phyloP scores from a whole-genome alignment of 75 land plant species.

The Sequoia sempervirens region DNA sequence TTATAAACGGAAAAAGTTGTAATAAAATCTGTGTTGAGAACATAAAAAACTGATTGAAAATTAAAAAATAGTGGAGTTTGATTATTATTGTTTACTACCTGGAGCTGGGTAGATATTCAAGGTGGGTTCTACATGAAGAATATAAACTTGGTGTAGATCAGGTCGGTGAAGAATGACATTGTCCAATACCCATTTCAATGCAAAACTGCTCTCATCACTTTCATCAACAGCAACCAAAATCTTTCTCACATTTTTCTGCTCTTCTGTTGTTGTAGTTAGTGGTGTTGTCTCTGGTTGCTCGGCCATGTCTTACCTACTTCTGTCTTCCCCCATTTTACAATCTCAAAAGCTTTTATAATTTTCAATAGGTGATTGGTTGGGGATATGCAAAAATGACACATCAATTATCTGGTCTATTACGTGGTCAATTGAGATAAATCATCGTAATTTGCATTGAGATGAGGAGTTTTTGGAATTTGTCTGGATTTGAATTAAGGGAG shows the following conservation, averaged over 20 bases:
- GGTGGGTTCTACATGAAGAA: background rate
- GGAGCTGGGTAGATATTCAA: background rate
- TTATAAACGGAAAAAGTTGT: no score
- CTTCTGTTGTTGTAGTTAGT: no score
- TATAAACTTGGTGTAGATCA: background rate
- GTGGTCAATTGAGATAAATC: background rate
- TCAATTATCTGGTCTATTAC: background rate
- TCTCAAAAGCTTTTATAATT: background rate
- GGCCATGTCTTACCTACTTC: background rate
- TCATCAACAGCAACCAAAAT: constrained; percentile 53
- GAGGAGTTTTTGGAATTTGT: no score
- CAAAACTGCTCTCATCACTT: constrained; percentile 51
- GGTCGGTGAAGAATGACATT: constrained; percentile 5
- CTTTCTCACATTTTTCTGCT: constrained; percentile 6
- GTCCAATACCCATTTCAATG: constrained; percentile 42
- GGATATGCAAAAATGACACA: background rate
- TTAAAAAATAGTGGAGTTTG: no score
- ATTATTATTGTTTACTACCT: no score
- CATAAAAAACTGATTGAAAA: no score
- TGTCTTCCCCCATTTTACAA: background rate
- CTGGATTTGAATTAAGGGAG: no score
- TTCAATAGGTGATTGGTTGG: background rate
- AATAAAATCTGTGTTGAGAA: no score
- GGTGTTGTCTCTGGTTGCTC: background rate
- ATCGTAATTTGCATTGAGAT: no score